These are phyloP conservation scores for Penicillium psychrofluorescens DNA, from an alignment of 495 filamentous ascomycete species.

Conservation along the genomic window DNA sequence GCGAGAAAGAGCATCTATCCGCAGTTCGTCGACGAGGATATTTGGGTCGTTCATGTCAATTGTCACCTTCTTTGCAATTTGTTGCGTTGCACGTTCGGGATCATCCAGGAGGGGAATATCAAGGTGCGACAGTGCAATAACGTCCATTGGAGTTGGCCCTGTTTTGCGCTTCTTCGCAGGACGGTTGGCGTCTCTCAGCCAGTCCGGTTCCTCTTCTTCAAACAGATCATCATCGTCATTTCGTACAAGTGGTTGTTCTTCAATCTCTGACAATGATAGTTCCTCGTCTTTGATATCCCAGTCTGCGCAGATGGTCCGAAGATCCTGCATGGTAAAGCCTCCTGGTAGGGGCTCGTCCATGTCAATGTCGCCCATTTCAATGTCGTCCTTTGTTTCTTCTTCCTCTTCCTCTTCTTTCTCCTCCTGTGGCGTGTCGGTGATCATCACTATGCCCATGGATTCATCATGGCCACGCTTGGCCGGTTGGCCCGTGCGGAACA, in stretches of 20 bases:
- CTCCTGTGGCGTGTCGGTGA: conserved; percentile 45
- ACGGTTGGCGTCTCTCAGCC: conserved; percentile 36
- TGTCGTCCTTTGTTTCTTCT: conserved; percentile 51
- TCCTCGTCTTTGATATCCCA: conserved; percentile 59
- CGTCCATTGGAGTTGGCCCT: conserved; percentile 29
- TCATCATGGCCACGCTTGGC: conserved; percentile 50
- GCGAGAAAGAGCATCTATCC: conserved; percentile 40
- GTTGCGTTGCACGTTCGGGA: conserved; percentile 53
- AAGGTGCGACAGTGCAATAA: conserved; percentile 38
- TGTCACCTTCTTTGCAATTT: conserved; percentile 64
- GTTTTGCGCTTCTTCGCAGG: conserved; percentile 45
- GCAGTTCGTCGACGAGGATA: conserved; percentile 65
- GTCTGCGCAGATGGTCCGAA: conserved; percentile 74
- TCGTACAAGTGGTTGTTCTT: conserved; percentile 2
- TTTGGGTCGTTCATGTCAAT: conserved; percentile 90
- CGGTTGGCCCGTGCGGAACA: conserved; percentile 60
- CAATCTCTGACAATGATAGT: conserved; percentile 23
- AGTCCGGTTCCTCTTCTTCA: conserved; percentile 44
- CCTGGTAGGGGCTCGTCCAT: conserved; percentile 40
- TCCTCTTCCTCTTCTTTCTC: conserved; percentile 44
- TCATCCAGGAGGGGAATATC: conserved; percentile 51
- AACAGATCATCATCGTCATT: conserved; percentile 11
- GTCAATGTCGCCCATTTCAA: conserved; percentile 51
- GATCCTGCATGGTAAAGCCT: conserved; percentile 64
- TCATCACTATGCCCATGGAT: conserved; percentile 47